Percentiles rank a stretch among this genome's conserved stretches.
These are phyloP conservation scores for Aspergillus conjunctus DNA, from an alignment of 495 filamentous ascomycete genomes.

Conservation along the genomic window DNA sequence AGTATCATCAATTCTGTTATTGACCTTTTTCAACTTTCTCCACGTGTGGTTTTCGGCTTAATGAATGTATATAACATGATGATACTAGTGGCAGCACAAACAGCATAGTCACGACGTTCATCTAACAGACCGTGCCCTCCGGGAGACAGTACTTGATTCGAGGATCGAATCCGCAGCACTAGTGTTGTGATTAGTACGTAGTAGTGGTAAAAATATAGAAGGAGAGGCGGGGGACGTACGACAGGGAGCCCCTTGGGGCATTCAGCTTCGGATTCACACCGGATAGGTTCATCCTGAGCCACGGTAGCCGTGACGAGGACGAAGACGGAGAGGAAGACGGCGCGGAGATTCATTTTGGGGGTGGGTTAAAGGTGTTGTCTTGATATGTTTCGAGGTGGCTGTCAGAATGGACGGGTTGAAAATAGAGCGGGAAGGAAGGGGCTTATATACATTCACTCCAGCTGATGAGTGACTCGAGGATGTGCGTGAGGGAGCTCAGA, in stretches of 20 bases:
- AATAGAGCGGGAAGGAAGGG: background rate
- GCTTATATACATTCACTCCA: background rate
- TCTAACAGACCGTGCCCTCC: slow-evolving; percentile 5
- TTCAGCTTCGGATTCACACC: slow-evolving; percentile 2
- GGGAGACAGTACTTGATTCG: slow-evolving; percentile 10
- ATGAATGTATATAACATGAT: too few relatives aligned
- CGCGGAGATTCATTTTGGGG: background rate
- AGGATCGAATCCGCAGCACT: slow-evolving; percentile 10
- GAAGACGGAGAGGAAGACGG: slow-evolving; percentile 9
- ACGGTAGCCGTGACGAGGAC: slow-evolving; percentile 3
- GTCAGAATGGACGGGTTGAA: background rate
- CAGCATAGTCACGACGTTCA: background rate
- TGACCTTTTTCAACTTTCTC: too few relatives aligned
- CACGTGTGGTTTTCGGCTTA: too few relatives aligned
- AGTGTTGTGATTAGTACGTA: background rate
- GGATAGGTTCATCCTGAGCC: slow-evolving; percentile 7
- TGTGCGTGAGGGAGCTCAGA: too few relatives aligned
- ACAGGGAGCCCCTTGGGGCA: slow-evolving; percentile 1
- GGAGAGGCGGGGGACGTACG: background rate
- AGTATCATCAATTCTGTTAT: too few relatives aligned
- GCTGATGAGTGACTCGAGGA: background rate
- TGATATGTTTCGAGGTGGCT: background rate
- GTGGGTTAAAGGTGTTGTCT: background rate
- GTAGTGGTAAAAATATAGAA: background rate
- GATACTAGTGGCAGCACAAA: background rate